phyloP scores from a whole-genome alignment of 164 flowering plant genomes.

The Paratinospora sagittata region DNA sequence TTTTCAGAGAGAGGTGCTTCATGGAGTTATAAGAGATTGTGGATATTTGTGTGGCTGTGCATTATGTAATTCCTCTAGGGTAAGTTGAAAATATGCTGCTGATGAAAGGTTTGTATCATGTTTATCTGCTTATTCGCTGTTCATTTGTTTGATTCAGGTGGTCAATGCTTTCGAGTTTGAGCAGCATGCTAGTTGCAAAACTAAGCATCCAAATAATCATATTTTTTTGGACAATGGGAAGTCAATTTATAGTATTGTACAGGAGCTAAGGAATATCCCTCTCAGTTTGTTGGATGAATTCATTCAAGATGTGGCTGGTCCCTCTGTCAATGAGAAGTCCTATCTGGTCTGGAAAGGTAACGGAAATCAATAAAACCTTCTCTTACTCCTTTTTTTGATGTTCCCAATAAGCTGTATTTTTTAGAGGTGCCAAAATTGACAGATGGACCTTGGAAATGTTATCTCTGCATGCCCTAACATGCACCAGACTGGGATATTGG shows the following conservation, averaged over 20 bases:
- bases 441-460: not conserved
- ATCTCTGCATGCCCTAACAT: not conserved
- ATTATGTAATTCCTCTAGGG: constrained; percentile 52
- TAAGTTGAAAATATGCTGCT: constrained; percentile 17
- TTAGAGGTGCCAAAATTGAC: not conserved
- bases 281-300: constrained; percentile 48
- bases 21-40: constrained; percentile 58
- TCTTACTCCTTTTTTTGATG: no score
- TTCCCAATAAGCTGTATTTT: no score
- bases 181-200: constrained; percentile 68
- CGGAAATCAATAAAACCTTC: not conserved
- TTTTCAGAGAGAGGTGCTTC: constrained; percentile 39
- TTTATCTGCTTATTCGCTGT: not conserved
- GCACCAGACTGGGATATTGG: not conserved
- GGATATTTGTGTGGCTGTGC: constrained; percentile 76
- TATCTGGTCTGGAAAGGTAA: constrained; percentile 68
- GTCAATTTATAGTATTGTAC: constrained; percentile 61
- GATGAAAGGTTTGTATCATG: not conserved
- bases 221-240: constrained; percentile 76
- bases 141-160: constrained; percentile 28
- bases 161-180: constrained; percentile 77
- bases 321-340: constrained; percentile 51
- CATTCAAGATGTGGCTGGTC: constrained; percentile 57
- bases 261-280: constrained; percentile 62
- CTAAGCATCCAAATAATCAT: constrained; percentile 82